Evolutionary conservation across 306 rosid genomes (phyloP).

Genomic region (Trifolium pratense): DNA sequence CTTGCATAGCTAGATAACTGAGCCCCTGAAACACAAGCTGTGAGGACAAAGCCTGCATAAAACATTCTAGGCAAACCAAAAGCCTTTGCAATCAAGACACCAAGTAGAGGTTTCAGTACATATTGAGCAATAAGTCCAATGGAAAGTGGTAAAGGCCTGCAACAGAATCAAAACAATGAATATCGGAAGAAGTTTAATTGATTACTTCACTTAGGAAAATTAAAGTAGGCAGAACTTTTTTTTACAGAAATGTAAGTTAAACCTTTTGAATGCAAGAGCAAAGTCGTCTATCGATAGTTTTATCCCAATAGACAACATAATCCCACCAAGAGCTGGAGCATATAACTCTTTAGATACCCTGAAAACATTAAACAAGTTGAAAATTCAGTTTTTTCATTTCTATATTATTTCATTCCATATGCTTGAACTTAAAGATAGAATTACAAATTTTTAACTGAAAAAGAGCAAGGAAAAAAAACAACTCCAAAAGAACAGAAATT

Average conservation of each 20-base stretch:
- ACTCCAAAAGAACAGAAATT: not conserved
- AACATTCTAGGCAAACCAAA: conserved; percentile 75
- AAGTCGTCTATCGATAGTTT: conserved; percentile 83
- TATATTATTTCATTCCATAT: conserved; percentile 3
- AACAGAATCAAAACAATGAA: conserved; percentile 48
- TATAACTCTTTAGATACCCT: conserved; percentile 97
- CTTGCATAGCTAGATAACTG: conserved; percentile 94
- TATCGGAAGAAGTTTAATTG: conserved; percentile 39
- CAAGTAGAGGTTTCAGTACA: conserved; percentile 81
- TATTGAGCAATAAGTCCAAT: conserved; percentile 84
- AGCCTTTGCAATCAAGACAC: conserved; percentile 75
- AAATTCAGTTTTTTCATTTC: conserved; percentile 40
- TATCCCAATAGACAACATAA: conserved; percentile 95
- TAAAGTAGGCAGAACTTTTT: not conserved
- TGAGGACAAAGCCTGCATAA: conserved; percentile 88
- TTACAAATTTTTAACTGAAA: conserved; percentile 15
- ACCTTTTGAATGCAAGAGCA: conserved; percentile 91
- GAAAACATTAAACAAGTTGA: conserved; percentile 47
- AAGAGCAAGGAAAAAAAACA: conserved; percentile 1
- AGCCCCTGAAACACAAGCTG: conserved; percentile 95
- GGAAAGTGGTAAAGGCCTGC: conserved; percentile 90
- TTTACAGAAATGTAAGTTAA: conserved; percentile 27
- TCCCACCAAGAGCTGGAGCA: conserved; percentile 99
- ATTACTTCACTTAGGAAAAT: conserved; percentile 31
- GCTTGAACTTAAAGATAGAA: conserved; percentile 10